A percentile compares a stretch with the other conserved stretches of the same genome.
These are phyloP conservation scores for Rhododendron ovatum DNA, from an alignment of 148 eudicot species.

Conservation along the genomic window DNA sequence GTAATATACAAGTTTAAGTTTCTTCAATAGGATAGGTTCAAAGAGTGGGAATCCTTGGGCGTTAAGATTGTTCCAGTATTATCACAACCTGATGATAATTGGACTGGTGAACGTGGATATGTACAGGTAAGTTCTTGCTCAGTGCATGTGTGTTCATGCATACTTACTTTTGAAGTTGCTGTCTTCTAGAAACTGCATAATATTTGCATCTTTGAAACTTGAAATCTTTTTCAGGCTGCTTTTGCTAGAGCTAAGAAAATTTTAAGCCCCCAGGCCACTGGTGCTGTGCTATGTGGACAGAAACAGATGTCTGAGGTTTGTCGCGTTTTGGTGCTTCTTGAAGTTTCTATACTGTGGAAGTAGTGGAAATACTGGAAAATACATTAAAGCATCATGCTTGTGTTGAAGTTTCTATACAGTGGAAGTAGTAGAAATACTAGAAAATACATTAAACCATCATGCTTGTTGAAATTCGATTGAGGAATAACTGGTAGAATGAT, in stretches of 20 bases:
- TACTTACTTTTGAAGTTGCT: neutral
- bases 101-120: slow-evolving; percentile 85
- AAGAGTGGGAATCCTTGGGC: slow-evolving; percentile 83
- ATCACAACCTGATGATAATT: slow-evolving; percentile 71
- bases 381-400: neutral
- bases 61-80: slow-evolving; percentile 76
- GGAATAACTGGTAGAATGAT: neutral
- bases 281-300: slow-evolving; percentile 88
- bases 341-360: neutral
- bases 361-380: neutral
- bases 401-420: neutral
- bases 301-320: slow-evolving; percentile 91
- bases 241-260: slow-evolving; percentile 62
- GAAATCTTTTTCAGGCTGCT: slow-evolving; percentile 61
- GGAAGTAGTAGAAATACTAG: neutral
- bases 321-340: neutral
- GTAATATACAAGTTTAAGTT: slow-evolving; percentile 11
- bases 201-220: neutral
- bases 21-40: slow-evolving; percentile 68
- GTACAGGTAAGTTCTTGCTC: slow-evolving; percentile 58
- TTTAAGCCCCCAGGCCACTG: slow-evolving; percentile 56
- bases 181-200: neutral
- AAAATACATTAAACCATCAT: neutral
- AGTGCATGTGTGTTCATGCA: neutral
- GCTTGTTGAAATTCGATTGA: neutral